phyloP scores from a whole-genome alignment of 2,329 filamentous ascomycete genomes.

The Aspergillus udagawae region DNA sequence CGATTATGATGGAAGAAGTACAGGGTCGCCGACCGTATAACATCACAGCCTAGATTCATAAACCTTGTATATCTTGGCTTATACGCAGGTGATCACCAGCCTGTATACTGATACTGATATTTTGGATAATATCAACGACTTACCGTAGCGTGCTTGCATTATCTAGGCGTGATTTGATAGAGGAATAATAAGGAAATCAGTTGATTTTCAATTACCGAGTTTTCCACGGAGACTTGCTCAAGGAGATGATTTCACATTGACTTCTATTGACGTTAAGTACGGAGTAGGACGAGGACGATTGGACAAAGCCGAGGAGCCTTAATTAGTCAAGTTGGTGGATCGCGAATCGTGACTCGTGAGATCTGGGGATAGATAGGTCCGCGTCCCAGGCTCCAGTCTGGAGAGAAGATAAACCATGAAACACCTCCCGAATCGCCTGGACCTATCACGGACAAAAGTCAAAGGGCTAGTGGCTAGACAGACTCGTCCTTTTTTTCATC shows the following conservation, averaged over 20 bases:
- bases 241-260: not conserved
- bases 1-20: not conserved
- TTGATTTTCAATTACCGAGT: not conserved
- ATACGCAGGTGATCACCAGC: not conserved
- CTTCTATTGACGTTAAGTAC: not conserved
- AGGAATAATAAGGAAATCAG: not conserved
- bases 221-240: not conserved
- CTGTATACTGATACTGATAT: not conserved
- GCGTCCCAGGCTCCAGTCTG: not conserved
- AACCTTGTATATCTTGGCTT: not conserved
- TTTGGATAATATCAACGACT: not conserved
- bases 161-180: not conserved
- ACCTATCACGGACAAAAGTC: too few species aligned
- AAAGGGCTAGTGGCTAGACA: not conserved
- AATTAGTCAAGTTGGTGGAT: constrained; percentile 13
- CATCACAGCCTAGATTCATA: not conserved
- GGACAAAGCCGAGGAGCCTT: not conserved
- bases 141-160: not conserved
- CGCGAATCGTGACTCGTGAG: constrained; percentile 11
- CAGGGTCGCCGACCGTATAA: not conserved
- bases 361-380: constrained; percentile 15
- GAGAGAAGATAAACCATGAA: not conserved
- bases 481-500: not conserved
- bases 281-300: not conserved
- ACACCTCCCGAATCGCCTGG: not conserved